A percentile compares a stretch with the other conserved stretches of the same genome.
Conservation (phyloP, 1,284 basidiomycete species). For the Cryptococcus sp. region DNA sequence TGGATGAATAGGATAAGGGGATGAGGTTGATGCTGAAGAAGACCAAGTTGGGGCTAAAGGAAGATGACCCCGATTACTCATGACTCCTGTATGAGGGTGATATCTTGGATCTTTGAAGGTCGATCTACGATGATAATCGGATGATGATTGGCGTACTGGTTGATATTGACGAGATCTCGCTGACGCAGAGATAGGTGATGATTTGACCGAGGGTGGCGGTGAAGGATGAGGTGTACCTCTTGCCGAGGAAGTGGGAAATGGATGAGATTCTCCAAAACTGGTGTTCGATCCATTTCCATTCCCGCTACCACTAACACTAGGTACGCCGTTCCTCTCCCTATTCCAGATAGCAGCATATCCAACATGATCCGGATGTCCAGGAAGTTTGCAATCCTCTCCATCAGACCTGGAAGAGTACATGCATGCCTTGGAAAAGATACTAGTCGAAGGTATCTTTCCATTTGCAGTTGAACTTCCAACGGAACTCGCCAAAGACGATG, state of each 20-base stretch:
- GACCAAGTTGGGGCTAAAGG: constrained; percentile 23
- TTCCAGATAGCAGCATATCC: neutral
- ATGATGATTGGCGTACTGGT: neutral
- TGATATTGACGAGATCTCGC: neutral
- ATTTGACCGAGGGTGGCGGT: neutral
- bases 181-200: neutral
- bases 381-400: neutral
- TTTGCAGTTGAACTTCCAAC: neutral
- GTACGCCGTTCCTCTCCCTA: too few species aligned
- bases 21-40: constrained; percentile 4
- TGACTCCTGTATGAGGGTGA: constrained; percentile 10
- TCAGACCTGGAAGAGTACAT: neutral
- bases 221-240: constrained; percentile 4
- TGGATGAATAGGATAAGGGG: neutral
- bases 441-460: neutral
- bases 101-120: constrained; percentile 21
- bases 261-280: neutral
- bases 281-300: too few species aligned
- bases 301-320: neutral
- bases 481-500: neutral
- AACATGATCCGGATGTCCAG: constrained; percentile 4
- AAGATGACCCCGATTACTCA: constrained; percentile 9
- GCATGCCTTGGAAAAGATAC: constrained; percentile 6
- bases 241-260: constrained; percentile 13
- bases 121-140: neutral